Base-by-base conservation (phyloP, 2,329 filamentous ascomycete species). In the Emergomyces pasteurianus region DNA sequence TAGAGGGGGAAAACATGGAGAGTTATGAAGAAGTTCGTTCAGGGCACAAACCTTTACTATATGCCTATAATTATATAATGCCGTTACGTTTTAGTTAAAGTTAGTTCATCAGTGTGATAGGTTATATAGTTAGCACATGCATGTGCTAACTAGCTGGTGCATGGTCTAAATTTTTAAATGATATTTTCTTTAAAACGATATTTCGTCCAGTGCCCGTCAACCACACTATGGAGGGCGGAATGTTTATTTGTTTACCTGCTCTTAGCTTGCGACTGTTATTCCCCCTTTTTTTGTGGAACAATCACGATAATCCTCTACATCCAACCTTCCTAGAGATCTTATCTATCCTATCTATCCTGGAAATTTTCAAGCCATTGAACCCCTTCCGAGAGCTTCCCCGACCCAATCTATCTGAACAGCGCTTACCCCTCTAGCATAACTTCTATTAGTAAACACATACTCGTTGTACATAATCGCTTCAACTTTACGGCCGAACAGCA, bases 401-500 rank as follows among this genome's bases (percentile, higher is more conserved):
- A 86, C 75, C 84, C 84, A 86, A 63, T 81, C 77, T 75, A 85
- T 74, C 73, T 85, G 80, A 58, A 86, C 80, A 0, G 80, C 82
- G 70, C 82, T 85, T 8, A 86, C 84, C 3, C 81, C 80, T 56
- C 83, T 76, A 16, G 82, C 84, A 74, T 85, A 87, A 59, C 81
- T 82, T 65, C 81, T 81, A 50, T 80, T 85, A 23, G 84, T 87
- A 67, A 83, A 87, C 2, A 86, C 82, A 70, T 84, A 86, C 69
- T 86, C 84, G 62, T 82, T 84, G 67, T 85, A 87, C 69, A 86
- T 76, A 59, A 87, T 83, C 1, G 81, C 84, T 71, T 85, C 83
- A 6, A 83, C 76, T 64, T 82, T 83, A 67, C 80, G 80, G 23
- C 82, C 81, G 67, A 83, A 84, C 7, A 86, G 70, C 16, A 83